Evolutionary conservation across 371 early-diverging fungal genomes (phyloP).

Genomic region (Apophysomyces variabilis): DNA sequence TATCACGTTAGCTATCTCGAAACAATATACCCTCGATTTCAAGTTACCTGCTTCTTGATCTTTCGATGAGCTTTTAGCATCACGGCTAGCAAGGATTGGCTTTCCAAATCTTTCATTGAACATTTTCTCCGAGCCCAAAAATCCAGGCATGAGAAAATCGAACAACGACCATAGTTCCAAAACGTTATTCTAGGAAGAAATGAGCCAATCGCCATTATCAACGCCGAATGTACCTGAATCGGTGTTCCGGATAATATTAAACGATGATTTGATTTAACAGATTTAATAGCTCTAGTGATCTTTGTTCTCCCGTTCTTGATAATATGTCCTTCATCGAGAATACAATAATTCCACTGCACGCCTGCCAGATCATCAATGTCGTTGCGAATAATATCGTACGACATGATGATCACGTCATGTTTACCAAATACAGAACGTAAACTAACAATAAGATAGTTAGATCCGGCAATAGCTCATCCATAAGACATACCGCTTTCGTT

Average conservation of each 20-base stretch:
- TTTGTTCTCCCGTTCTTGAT: conserved; percentile 97
- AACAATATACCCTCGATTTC: neutral
- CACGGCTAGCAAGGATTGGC: conserved; percentile 89
- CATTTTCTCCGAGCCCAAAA: conserved; percentile 87
- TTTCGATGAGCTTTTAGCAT: conserved; percentile 83
- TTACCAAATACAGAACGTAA: conserved; percentile 49
- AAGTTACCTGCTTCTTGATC: conserved; percentile 76
- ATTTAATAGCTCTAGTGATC: conserved; percentile 89
- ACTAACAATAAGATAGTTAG: conserved; percentile 13
- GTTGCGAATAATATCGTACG: conserved; percentile 96
- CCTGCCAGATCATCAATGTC: conserved; percentile 84
- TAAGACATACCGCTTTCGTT: conserved; percentile 67
- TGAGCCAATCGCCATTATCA: neutral
- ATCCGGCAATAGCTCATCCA: neutral
- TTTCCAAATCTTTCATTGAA: conserved; percentile 92
- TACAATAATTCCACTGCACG: conserved; percentile 93
- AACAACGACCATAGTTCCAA: conserved; percentile 98
- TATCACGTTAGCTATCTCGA: conserved; percentile 14
- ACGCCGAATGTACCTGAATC: conserved; percentile 68
- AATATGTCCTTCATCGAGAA: conserved; percentile 99
- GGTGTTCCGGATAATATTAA: conserved; percentile 99
- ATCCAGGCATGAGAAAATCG: conserved; percentile 98
- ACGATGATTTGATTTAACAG: conserved; percentile 83
- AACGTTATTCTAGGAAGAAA: conserved; percentile 81
- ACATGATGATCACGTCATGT: conserved; percentile 89